Evolutionary conservation across 441 rosid species (phyloP).

Genomic region (Geranium incanum): DNA sequence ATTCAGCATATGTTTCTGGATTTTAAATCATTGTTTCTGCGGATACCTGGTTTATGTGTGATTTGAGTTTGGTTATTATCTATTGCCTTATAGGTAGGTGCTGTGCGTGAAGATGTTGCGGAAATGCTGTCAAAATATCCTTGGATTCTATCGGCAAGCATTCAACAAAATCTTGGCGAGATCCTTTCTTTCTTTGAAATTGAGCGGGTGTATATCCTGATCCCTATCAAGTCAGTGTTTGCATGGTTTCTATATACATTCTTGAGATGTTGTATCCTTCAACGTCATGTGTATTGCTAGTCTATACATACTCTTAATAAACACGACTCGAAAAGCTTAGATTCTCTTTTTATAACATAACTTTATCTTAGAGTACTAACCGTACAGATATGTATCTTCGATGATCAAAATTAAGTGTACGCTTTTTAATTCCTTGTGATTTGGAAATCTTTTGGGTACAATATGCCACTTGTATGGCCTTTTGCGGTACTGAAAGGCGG

Average conservation of each 20-base stretch:
- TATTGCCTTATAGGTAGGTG: constrained; percentile 37
- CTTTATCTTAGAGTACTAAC: not conserved
- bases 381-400: not conserved
- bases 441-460: not conserved
- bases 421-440: not conserved
- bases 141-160: constrained; percentile 63
- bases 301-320: not conserved
- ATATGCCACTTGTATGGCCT: not conserved
- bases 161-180: constrained; percentile 55
- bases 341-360: not conserved
- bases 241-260: not conserved
- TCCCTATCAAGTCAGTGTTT: not conserved
- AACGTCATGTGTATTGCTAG: not conserved
- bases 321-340: not conserved
- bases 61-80: constrained; percentile 17
- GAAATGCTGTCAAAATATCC: constrained; percentile 69
- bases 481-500: not conserved
- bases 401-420: not conserved
- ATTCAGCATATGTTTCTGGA: not conserved
- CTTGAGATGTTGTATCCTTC: not conserved
- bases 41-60: constrained; percentile 20
- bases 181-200: constrained; percentile 40
- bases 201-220: constrained; percentile 46
- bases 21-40: constrained; percentile 5
- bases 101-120: constrained; percentile 38